Evolutionary conservation across 2,329 filamentous ascomycete species (phyloP).

Genomic region (Podosphaera xanthii): DNA sequence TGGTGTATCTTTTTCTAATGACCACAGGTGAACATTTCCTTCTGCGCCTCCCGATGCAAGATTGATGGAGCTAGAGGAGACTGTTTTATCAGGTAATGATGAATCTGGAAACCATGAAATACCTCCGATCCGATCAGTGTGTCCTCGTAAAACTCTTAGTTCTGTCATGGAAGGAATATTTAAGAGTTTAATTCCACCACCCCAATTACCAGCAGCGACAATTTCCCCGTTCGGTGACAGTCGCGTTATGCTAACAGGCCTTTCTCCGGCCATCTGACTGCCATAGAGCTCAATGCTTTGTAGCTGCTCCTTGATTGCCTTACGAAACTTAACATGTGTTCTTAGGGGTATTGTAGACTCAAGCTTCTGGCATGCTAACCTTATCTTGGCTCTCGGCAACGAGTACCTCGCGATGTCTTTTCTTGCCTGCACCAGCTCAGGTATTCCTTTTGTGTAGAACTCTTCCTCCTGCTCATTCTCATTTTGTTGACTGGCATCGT

Average conservation of each 20-base stretch:
- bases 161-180: slow-evolving; percentile 63
- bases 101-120: slow-evolving; percentile 75
- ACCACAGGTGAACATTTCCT: slow-evolving; percentile 75
- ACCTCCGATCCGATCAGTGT: slow-evolving; percentile 75
- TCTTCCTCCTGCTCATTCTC: slow-evolving; percentile 62
- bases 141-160: slow-evolving; percentile 54
- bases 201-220: slow-evolving; percentile 83
- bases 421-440: slow-evolving; percentile 51
- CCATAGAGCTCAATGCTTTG: slow-evolving; percentile 75
- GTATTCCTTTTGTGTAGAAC: slow-evolving; percentile 73
- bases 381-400: slow-evolving; percentile 55
- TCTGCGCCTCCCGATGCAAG: slow-evolving; percentile 81
- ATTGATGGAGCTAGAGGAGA: slow-evolving; percentile 56
- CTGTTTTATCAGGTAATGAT: slow-evolving; percentile 44
- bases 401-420: slow-evolving; percentile 65
- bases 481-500: slow-evolving; percentile 29
- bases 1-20: slow-evolving; percentile 64
- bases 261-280: slow-evolving; percentile 76
- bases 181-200: slow-evolving; percentile 67
- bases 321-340: slow-evolving; percentile 81
- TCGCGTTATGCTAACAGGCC: slow-evolving; percentile 75
- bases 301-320: slow-evolving; percentile 64
- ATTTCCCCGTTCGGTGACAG: slow-evolving; percentile 70
- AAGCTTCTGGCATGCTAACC: slow-evolving; percentile 52
- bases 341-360: slow-evolving; percentile 69